Evolutionary conservation across 495 filamentous ascomycete species (phyloP), one percentile per base, ranked within the genome.

Genomic region (Penicillium egyptiacum): DNA sequence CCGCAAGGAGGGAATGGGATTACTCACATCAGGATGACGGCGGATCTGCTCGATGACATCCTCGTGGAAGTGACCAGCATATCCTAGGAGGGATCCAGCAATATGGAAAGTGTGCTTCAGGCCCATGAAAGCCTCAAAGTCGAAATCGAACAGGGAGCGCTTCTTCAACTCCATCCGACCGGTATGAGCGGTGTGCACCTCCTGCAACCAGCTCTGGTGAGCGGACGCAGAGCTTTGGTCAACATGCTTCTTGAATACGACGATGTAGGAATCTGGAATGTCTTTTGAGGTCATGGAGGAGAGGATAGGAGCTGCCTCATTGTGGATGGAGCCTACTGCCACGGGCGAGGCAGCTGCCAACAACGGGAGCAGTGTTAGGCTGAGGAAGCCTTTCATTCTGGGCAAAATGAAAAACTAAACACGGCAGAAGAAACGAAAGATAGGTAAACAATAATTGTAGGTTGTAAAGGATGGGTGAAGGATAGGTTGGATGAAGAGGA

Each of bases 191-290:
- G 62, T 46, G 63, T 77, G 75, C 64, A 96, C 81, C 75, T 89
- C 83, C 79, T 96, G 86, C 66, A 99, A 87, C 95, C 95, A 99
- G 70, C 71, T 84, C 69, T 96, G 92, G 70, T 99, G 95, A 62
- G 81, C 82, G 23, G 81, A 71, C 12, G 88, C 90, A 50, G 83
- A 78, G 19, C 76, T 75, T 23, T 85, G 73, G 56, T 79, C 78
- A 53, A 99, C 88, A 70, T 97, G 91, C 73, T 93, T 88, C 86
- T 99, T 98, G 84, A 99, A 97, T 61, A 96, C 90, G 75, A 99
- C 77, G 75, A 99, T 96, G 74, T 98, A 99, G 39, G 90, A 91
- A 77, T 96, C 88, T 45, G 91, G 88, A 33, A 99, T 83, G 64
- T 85, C 81, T 61, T 89, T 76, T 26, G 91, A 80, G 64, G 88